Evolutionary conservation across 2,329 filamentous ascomycete genomes (phyloP).

Genomic region (Curvularia eragrostidis): DNA sequence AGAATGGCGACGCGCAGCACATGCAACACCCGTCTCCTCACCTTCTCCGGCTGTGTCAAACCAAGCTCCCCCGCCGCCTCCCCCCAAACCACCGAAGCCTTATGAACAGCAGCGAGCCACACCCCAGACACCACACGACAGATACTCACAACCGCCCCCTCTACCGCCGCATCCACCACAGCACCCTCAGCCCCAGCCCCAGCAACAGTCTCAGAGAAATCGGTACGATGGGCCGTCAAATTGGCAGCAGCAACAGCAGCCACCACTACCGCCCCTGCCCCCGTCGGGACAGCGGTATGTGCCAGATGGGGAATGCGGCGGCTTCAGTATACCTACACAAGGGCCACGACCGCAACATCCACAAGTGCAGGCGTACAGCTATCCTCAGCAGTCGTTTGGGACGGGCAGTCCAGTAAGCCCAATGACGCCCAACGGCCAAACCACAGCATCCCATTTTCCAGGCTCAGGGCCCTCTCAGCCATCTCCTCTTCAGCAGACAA

Average conservation of each 20-base stretch:
- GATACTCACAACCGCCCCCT: constrained; percentile 43
- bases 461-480: constrained; percentile 28
- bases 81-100: constrained; percentile 58
- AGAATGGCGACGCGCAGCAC: constrained; percentile 54
- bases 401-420: constrained; percentile 49
- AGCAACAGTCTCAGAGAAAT: constrained; percentile 28
- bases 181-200: constrained; percentile 26
- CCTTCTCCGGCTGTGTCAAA: constrained; percentile 43
- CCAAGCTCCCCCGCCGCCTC: constrained; percentile 48
- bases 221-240: constrained; percentile 29
- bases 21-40: constrained; percentile 42
- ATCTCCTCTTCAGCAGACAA: constrained; percentile 21
- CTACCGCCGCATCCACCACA: constrained; percentile 45
- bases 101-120: constrained; percentile 36
- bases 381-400: constrained; percentile 31
- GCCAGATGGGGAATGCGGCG: constrained; percentile 31
- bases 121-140: constrained; percentile 33
- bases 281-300: constrained; percentile 21
- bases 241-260: constrained; percentile 28
- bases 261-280: not conserved
- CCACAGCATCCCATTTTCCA: constrained; percentile 30
- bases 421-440: constrained; percentile 40
- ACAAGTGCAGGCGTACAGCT: constrained; percentile 36
- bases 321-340: constrained; percentile 25
- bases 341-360: constrained; percentile 37